A percentile compares a stretch with the other conserved stretches of the same genome.
Evolutionary conservation across 1,284 basidiomycete genomes (phyloP).

Genomic region (Rhodotorula glutinis): DNA sequence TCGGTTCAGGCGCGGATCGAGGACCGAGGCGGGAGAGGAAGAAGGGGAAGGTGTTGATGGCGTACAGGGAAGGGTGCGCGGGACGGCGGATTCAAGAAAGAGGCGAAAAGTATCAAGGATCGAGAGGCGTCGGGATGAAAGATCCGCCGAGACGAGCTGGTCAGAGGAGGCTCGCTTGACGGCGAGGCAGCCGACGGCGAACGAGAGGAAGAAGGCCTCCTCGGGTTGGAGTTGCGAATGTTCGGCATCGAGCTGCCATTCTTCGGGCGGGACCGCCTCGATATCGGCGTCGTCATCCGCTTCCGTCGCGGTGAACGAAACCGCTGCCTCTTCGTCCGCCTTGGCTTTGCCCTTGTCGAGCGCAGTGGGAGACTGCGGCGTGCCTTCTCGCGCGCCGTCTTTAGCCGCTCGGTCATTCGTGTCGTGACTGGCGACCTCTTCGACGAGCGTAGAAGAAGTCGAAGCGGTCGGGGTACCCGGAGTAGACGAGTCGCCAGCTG

Average conservation of each 20-base stretch:
- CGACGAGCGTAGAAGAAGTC: constrained; percentile 18
- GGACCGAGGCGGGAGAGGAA: constrained; percentile 53
- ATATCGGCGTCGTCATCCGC: constrained; percentile 53
- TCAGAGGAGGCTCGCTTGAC: constrained; percentile 12
- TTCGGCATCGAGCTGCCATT: constrained; percentile 60
- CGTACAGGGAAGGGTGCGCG: constrained; percentile 48
- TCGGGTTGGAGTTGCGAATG: constrained; percentile 86
- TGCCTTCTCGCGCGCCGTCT: constrained; percentile 31
- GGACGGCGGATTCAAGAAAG: constrained; percentile 19
- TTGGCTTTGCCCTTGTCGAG: constrained; percentile 6
- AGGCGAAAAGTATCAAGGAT: constrained; percentile 26
- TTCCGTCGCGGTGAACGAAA: constrained; percentile 25
- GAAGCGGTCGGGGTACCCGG: constrained; percentile 33
- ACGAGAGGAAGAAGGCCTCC: constrained; percentile 82
- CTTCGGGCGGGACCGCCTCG: constrained; percentile 20
- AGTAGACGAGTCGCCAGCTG: constrained; percentile 50
- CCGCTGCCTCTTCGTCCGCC: neutral
- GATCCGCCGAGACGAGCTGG: too few relatives aligned
- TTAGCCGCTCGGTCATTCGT: constrained; percentile 48
- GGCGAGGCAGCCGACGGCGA: constrained; percentile 36
- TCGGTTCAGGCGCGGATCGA: constrained; percentile 28
- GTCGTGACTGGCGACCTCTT: constrained; percentile 39
- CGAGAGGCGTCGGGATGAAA: constrained; percentile 8
- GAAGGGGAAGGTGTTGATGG: constrained; percentile 44
- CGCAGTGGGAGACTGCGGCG: neutral